phyloP scores from a whole-genome alignment of 495 filamentous ascomycete species.

The Talaromyces nanjingensis region DNA sequence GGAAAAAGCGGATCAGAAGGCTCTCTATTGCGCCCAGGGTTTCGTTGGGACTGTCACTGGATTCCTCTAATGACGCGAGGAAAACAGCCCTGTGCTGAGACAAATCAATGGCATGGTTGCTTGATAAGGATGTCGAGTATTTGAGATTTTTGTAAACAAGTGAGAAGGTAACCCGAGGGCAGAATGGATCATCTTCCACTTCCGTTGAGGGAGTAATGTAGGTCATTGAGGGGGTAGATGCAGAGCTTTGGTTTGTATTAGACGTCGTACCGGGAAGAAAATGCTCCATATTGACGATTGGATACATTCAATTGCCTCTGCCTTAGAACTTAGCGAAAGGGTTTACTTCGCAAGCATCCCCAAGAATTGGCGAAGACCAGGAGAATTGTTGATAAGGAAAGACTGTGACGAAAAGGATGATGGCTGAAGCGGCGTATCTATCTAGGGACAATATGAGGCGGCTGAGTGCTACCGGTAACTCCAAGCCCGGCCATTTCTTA shows the following conservation, averaged over 20 bases:
- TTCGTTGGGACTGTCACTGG: background rate
- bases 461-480: too few relatives aligned
- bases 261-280: background rate
- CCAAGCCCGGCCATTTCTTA: too few relatives aligned
- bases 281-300: background rate
- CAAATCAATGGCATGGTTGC: constrained; percentile 1
- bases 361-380: too few relatives aligned
- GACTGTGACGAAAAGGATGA: too few relatives aligned
- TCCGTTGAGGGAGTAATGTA: constrained; percentile 1
- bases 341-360: too few relatives aligned
- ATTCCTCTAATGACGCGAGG: background rate
- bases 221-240: background rate
- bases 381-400: too few relatives aligned
- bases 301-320: background rate
- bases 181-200: background rate
- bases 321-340: background rate
- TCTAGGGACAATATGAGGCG: too few relatives aligned
- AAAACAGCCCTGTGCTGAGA: background rate
- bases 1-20: constrained; percentile 7
- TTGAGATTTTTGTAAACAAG: background rate
- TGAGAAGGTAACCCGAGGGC: background rate
- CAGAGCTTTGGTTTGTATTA: too few relatives aligned
- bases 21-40: background rate
- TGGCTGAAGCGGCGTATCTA: too few relatives aligned
- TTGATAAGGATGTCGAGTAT: background rate